These are phyloP conservation scores for Raphanus sativus DNA, from an alignment of 345 rosid genomes.

Conservation along the genomic window DNA sequence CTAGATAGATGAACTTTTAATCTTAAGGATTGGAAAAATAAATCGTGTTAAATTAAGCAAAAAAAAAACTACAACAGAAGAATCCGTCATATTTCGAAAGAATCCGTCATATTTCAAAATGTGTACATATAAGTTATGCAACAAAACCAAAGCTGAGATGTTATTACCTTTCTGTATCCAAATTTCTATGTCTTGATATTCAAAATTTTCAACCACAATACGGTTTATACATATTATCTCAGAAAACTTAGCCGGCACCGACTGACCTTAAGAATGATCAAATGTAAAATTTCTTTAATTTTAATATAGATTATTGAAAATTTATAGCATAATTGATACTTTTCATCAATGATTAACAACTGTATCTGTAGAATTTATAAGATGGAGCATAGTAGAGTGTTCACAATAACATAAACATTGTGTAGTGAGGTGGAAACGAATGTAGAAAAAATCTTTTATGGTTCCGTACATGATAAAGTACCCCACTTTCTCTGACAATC, in stretches of 20 bases:
- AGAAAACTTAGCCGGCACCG: background rate
- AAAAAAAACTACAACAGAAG: background rate
- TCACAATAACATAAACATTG: background rate
- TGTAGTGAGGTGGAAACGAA: background rate
- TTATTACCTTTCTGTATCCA: background rate
- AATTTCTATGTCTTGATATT: background rate
- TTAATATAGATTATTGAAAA: background rate
- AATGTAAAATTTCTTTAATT: background rate
- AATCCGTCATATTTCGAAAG: background rate
- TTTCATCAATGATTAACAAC: background rate
- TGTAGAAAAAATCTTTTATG: slow-evolving; percentile 4
- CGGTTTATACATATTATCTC: background rate
- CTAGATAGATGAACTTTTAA: background rate
- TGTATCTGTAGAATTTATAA: background rate
- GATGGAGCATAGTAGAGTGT: background rate
- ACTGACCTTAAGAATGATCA: background rate
- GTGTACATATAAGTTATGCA: too few species aligned
- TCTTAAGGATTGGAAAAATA: background rate
- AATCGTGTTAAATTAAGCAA: background rate
- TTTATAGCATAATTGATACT: background rate
- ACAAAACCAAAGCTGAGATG: too few species aligned
- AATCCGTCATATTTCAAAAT: too few species aligned
- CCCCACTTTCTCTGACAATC: slow-evolving; percentile 65
- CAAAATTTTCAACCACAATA: background rate
- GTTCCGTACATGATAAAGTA: slow-evolving; percentile 44